Conservation (phyloP, 768 basidiomycete genomes). For the Tephrocybe sp. region DNA sequence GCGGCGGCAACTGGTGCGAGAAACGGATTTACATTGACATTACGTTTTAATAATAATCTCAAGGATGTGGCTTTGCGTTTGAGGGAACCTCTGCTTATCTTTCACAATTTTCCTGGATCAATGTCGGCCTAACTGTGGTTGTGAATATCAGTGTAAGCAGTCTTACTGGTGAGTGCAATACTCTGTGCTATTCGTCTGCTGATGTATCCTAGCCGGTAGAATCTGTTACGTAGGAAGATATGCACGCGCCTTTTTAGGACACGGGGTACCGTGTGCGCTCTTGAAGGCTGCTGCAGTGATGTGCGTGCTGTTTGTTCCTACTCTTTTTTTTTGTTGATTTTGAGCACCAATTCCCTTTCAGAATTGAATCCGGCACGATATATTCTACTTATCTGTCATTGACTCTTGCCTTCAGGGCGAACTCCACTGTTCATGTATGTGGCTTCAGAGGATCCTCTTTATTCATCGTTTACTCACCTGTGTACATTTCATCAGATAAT, state of each 20-base stretch:
- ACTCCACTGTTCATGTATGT: slow-evolving; percentile 21
- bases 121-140: slow-evolving; percentile 28
- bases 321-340: neutral
- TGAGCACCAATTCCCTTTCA: slow-evolving; percentile 6
- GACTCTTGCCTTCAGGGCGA: slow-evolving; percentile 24
- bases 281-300: slow-evolving; percentile 31
- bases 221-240: slow-evolving; percentile 30
- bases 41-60: neutral
- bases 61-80: slow-evolving; percentile 17
- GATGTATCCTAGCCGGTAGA: slow-evolving; percentile 26
- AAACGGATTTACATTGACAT: neutral
- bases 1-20: slow-evolving; percentile 13
- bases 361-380: slow-evolving; percentile 36
- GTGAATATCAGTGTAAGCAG: slow-evolving; percentile 32
- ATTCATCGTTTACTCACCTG: neutral
- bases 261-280: slow-evolving; percentile 27
- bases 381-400: slow-evolving; percentile 33
- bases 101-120: slow-evolving; percentile 27
- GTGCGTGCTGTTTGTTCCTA: slow-evolving; percentile 20
- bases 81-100: slow-evolving; percentile 15
- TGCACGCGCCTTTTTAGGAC: slow-evolving; percentile 23
- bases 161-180: slow-evolving; percentile 27
- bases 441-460: slow-evolving; percentile 19
- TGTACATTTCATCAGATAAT: slow-evolving; percentile 9
- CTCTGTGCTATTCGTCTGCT: neutral